Base-by-base conservation (phyloP, 441 rosid species). In the Sinapis alba region DNA sequence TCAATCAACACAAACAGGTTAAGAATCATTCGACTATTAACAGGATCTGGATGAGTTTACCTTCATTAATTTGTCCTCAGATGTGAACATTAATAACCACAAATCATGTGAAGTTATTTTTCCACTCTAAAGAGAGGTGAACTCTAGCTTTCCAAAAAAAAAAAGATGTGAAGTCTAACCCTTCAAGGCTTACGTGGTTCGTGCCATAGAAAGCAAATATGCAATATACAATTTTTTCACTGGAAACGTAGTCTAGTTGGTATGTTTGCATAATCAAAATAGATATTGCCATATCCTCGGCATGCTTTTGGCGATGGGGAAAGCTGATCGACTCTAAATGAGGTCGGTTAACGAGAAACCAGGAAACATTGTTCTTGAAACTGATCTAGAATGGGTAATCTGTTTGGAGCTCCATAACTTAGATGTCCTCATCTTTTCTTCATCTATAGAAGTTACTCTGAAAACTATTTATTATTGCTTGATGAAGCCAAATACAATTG, bases 341-440 rank as follows among this genome's bases (percentile, higher is more conserved):
- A 92, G 68, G 88, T 89, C n/a, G 98, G 97, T 82, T 92, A 65
- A 83, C 90, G 6, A 87, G 92, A 86, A 94, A 90, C 80, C 97
- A 88, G 71, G 94, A 92, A 83, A 92, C 97, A 59, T 71, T 88
- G 9, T 41, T 86, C 74, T 88, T 89, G 76, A 95, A 89, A 83
- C 78, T 80, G 78, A 84, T 89, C 43, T 41, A 85, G 26, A 28
- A 2, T 41, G 28, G 13, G 12, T 50, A 51, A 15, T 72, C 50
- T 61, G 47, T 41, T 12, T 41, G 47, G 47, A 41, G 47, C 4
- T 60, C 28, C 7, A 16, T 19, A 53, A 24, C n/a, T 59, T 6
- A 12, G 47, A 41, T 41, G 47, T 41, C 47, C 13, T 41, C 59
- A 8, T 34, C 36, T 30, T 30, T 30, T 30, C 9, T 30, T 30